A percentile compares a stretch with the other conserved stretches of the same genome.
These are phyloP conservation scores for Caryopteris hybrid DNA, from an alignment of 305 asterid genomes.

Conservation along the genomic window DNA sequence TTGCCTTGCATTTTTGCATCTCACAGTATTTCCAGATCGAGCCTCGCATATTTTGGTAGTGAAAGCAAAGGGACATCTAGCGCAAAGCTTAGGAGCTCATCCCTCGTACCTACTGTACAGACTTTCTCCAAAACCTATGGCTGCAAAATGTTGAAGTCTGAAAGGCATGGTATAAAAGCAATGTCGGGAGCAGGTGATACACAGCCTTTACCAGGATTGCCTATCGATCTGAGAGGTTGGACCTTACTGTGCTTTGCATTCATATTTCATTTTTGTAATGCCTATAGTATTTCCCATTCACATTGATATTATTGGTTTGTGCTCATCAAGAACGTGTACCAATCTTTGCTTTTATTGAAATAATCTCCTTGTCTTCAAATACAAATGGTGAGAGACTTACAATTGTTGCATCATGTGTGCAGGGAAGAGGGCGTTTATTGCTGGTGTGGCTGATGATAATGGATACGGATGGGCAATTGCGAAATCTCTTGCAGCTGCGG, in stretches of 20 bases:
- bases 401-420: slow-evolving; percentile 23
- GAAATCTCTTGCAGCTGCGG: slow-evolving; percentile 97
- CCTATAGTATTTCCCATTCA: no score
- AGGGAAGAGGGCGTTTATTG: slow-evolving; percentile 97
- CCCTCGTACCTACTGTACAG: slow-evolving; percentile 33
- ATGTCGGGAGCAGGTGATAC: slow-evolving; percentile 53
- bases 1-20: slow-evolving; percentile 56
- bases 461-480: slow-evolving; percentile 99
- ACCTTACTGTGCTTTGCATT: not conserved
- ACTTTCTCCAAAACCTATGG: slow-evolving; percentile 31
- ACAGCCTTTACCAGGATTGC: slow-evolving; percentile 70
- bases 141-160: slow-evolving; percentile 21
- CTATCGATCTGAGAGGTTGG: slow-evolving; percentile 84
- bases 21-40: slow-evolving; percentile 32
- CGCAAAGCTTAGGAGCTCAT: slow-evolving; percentile 47
- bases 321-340: not conserved
- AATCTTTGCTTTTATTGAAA: not conserved
- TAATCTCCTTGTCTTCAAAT: not conserved
- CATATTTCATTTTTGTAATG: not conserved
- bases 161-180: slow-evolving; percentile 56
- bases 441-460: slow-evolving; percentile 96
- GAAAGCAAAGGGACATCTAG: slow-evolving; percentile 44
- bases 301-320: no score
- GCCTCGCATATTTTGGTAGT: slow-evolving; percentile 37
- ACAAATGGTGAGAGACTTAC: not conserved